Evolutionary conservation across 306 rosid species (phyloP).

Genomic region (Nissolia schottii): DNA sequence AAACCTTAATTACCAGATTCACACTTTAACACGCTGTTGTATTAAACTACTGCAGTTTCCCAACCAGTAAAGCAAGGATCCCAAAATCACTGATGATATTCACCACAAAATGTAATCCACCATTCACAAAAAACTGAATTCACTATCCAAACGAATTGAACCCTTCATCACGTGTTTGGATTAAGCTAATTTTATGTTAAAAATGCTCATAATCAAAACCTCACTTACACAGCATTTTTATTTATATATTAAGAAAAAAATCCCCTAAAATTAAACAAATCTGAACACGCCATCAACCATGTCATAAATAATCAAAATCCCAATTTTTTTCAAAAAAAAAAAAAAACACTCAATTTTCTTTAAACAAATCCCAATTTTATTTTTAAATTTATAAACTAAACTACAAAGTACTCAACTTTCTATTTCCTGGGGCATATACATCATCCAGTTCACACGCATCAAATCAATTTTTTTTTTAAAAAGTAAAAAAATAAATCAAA

Average conservation of each 20-base stretch:
- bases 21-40: background rate
- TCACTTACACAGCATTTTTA: background rate
- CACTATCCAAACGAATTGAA: background rate
- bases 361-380: background rate
- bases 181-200: background rate
- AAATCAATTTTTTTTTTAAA: background rate
- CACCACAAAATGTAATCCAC: conserved; percentile 12
- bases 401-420: background rate
- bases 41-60: background rate
- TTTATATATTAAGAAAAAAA: background rate
- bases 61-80: background rate
- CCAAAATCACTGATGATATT: conserved; percentile 16
- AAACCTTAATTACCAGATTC: background rate
- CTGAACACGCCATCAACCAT: background rate
- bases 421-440: background rate
- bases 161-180: background rate
- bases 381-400: background rate
- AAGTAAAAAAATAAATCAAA: background rate
- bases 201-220: background rate
- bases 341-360: background rate
- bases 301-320: background rate
- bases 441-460: background rate
- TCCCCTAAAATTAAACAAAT: background rate
- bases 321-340: too few species aligned
- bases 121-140: background rate